These are phyloP conservation scores for Colletotrichum sp. DNA, from an alignment of 2,329 filamentous ascomycete genomes.

Conservation along the genomic window DNA sequence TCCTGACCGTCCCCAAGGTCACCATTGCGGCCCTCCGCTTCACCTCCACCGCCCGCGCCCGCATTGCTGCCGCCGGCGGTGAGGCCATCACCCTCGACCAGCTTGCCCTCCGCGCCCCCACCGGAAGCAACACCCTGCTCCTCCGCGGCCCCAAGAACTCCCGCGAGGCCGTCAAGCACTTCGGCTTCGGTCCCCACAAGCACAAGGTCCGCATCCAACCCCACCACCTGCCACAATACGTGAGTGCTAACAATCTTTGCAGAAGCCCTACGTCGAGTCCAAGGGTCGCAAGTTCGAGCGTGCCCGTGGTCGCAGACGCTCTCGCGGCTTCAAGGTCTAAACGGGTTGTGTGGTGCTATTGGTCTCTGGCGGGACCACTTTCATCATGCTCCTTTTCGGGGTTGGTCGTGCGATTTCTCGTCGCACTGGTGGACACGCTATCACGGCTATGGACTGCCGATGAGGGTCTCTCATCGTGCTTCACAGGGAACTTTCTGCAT, in stretches of 20 bases:
- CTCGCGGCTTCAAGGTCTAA: conserved; percentile 99
- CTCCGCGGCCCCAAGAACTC: conserved; percentile 98
- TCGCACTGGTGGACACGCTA: conserved; percentile 4
- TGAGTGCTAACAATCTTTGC: conserved; percentile 37
- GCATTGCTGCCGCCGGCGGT: conserved; percentile 92
- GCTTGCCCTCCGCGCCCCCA: conserved; percentile 93
- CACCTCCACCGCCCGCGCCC: conserved; percentile 93
- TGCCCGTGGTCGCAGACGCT: conserved; percentile 98
- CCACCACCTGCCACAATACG: background rate
- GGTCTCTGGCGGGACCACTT: background rate
- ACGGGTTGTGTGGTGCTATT: conserved; percentile 25
- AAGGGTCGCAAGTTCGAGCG: conserved; percentile 99
- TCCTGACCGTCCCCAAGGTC: conserved; percentile 88
- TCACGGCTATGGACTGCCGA: conserved; percentile 1
- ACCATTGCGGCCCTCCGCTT: conserved; percentile 94
- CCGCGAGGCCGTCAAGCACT: conserved; percentile 98
- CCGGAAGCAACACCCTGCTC: conserved; percentile 95
- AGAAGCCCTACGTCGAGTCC: conserved; percentile 97
- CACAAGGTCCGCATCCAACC: conserved; percentile 74
- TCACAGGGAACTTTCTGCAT: conserved; percentile 42
- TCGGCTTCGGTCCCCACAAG: conserved; percentile 96
- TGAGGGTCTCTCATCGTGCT: conserved; percentile 15
- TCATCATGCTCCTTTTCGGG: background rate
- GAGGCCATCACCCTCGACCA: conserved; percentile 96
- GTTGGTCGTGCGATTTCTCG: conserved; percentile 4